These are phyloP conservation scores for Alternaria gaisen DNA, from an alignment of 2,329 filamentous ascomycete genomes.

Conservation along the genomic window DNA sequence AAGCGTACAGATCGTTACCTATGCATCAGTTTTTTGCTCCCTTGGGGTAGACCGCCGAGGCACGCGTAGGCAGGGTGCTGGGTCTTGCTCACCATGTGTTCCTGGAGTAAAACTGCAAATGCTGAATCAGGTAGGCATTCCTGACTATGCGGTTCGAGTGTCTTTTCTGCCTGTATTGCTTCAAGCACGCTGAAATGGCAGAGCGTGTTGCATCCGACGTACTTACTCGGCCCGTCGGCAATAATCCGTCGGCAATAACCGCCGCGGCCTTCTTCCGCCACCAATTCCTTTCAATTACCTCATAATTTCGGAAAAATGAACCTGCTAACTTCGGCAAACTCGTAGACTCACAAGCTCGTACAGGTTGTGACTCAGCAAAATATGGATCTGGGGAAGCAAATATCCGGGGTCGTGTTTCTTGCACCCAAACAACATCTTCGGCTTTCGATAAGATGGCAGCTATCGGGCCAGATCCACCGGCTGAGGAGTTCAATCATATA, in stretches of 20 bases:
- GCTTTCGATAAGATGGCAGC: slow-evolving; percentile 7
- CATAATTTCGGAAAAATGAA: background rate
- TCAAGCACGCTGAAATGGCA: background rate
- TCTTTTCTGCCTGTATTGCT: no score
- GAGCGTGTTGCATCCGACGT: background rate
- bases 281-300: background rate
- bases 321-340: slow-evolving; percentile 2
- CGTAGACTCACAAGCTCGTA: background rate
- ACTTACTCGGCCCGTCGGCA: background rate
- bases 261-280: background rate
- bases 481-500: slow-evolving; percentile 1
- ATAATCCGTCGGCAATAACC: slow-evolving; percentile 1
- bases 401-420: slow-evolving; percentile 1
- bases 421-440: background rate
- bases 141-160: no score
- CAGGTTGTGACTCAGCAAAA: slow-evolving; percentile 7
- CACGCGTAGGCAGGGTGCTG: no score
- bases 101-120: no score
- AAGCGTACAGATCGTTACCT: no score
- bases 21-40: no score
- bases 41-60: no score
- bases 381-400: slow-evolving; percentile 6
- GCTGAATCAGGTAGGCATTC: no score
- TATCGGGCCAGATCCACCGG: slow-evolving; percentile 3
- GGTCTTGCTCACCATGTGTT: no score